Evolutionary conservation across 2,329 filamentous ascomycete species (phyloP), one percentile per base, ranked within the genome.

Genomic region (Hymenotorrendiella dingleyae): DNA sequence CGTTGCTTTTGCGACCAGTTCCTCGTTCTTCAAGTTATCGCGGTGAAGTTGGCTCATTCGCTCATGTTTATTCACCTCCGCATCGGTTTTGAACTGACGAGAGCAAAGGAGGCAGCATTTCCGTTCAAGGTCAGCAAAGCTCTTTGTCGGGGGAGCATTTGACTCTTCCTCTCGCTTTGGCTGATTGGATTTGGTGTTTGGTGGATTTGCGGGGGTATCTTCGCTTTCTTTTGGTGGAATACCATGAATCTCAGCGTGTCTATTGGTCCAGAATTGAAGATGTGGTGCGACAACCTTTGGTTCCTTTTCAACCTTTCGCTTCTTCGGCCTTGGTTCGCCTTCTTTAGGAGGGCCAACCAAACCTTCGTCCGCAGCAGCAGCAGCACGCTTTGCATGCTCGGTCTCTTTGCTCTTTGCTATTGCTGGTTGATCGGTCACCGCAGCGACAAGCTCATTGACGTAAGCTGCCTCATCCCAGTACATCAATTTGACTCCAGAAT

Each of bases 401-500:
- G 46, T 53, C 32, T 61, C 58, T 16, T 54, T 51, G 27, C 47
- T 54, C 11, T 54, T 56, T 1, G 24, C n/a, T 3, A 42, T 45
- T 28, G 62, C 52, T 29, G 68, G 64, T 0, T 71, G 65, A 11
- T 73, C 68, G 14, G 72, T 67, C 3, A 68, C 61, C n/a, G 78
- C 74, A 4, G 86, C 69, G 2, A 76, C 64, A 27, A 78, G 67
- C 53, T 84, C 78, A 33, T 73, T 85, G 1, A 80, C 81, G 55
- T 86, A 91, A 2, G 80, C 82, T 19, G 80, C 76, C 39, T 80
- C 73, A 55, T 90, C 85, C 75, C 86, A 87, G 61, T 91, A 91
- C 56, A 80, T 80, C 30, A 90, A 72, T 46, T 79, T 78, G 44
- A 86, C 64, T 0, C 73, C 68, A 1, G 80, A 72, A 54, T 89